phyloP scores from a whole-genome alignment of 208 protist species.

The Leishmania major region DNA sequence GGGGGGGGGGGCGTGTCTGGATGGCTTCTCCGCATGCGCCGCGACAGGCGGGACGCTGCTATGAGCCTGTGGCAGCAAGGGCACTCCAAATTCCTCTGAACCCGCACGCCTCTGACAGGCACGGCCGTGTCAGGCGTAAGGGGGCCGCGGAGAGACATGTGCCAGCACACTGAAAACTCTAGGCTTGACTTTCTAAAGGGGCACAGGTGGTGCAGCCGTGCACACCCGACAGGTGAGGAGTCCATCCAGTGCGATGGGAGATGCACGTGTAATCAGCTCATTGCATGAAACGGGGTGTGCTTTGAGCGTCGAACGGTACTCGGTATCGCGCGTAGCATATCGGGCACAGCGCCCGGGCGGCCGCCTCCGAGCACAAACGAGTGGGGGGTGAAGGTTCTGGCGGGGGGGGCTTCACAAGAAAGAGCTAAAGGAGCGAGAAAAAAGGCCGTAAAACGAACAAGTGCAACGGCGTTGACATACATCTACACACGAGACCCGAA shows the following conservation, averaged over 20 bases:
- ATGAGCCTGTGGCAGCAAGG: not conserved
- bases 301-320: not conserved
- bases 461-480: not conserved
- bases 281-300: not conserved
- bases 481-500: constrained; percentile 68
- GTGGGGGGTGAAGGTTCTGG: not conserved
- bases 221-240: not conserved
- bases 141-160: not conserved
- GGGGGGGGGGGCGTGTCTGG: not conserved
- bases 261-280: not conserved
- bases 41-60: not conserved
- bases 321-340: not conserved
- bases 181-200: not conserved
- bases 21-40: not conserved
- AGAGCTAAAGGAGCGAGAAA: not conserved
- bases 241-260: not conserved
- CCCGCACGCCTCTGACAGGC: not conserved
- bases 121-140: not conserved
- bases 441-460: not conserved
- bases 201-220: not conserved
- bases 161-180: not conserved
- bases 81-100: not conserved
- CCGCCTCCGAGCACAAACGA: not conserved
- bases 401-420: not conserved
- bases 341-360: not conserved